phyloP scores from a whole-genome alignment of 2,329 filamentous ascomycete species.

The Ceratocystis variospora region DNA sequence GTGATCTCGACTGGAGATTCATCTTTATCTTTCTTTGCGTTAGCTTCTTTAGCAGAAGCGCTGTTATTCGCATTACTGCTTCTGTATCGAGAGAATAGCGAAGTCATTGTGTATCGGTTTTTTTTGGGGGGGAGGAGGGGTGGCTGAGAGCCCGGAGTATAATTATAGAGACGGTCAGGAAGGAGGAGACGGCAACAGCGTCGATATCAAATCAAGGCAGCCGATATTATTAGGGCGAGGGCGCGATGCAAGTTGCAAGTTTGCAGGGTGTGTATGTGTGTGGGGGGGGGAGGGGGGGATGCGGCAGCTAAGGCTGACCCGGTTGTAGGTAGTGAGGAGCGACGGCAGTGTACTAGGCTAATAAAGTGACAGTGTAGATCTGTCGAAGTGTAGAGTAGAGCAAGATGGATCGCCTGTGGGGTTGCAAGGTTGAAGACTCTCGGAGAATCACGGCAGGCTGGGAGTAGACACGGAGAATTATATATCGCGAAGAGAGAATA shows the following conservation, averaged over 20 bases:
- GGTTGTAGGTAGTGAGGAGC: not conserved
- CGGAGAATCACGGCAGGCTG: not conserved
- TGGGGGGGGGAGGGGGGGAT: too few species aligned
- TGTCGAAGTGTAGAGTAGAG: not conserved
- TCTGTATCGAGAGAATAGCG: conserved; percentile 15
- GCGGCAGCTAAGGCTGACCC: too few species aligned
- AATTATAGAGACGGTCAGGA: not conserved
- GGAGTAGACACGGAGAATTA: not conserved
- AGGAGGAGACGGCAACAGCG: not conserved
- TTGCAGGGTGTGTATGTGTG: not conserved
- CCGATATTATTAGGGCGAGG: not conserved
- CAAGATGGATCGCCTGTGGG: not conserved
- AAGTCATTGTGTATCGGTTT: conserved; percentile 8
- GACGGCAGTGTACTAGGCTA: not conserved
- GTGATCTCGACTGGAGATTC: conserved; percentile 45
- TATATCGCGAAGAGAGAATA: too few species aligned
- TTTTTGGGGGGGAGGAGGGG: not conserved
- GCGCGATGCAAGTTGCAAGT: not conserved
- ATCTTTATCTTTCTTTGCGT: conserved; percentile 40
- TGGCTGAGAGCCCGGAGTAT: not conserved
- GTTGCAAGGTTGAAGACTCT: not conserved
- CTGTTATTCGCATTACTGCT: conserved; percentile 19
- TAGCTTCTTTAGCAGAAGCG: conserved; percentile 31
- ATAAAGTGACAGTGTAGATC: not conserved
- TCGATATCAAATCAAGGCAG: not conserved